Evolutionary conservation across 768 basidiomycete genomes (phyloP).

Genomic region (Neoboletus brunneissimus): DNA sequence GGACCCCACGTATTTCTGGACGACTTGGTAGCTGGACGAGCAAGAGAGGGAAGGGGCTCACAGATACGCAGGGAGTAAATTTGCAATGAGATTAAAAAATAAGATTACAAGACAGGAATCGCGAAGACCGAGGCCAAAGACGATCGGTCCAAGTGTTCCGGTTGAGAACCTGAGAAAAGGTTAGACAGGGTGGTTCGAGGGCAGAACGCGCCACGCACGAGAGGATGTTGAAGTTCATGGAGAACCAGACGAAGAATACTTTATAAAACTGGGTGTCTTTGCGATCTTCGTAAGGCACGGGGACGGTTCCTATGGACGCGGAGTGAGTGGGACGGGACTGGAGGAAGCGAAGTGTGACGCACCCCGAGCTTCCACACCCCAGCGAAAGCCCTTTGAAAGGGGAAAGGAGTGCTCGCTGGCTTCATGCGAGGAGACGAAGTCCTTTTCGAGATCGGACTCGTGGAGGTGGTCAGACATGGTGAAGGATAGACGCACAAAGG

Average conservation of each 20-base stretch:
- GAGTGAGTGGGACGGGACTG: not conserved
- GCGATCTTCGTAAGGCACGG: slow-evolving; percentile 48
- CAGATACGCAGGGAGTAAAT: slow-evolving; percentile 59
- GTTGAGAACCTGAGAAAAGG: slow-evolving; percentile 52
- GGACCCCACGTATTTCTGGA: slow-evolving; percentile 69
- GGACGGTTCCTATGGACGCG: slow-evolving; percentile 44
- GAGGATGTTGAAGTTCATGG: slow-evolving; percentile 64
- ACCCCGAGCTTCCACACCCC: slow-evolving; percentile 36
- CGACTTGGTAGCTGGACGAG: not conserved
- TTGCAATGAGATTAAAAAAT: slow-evolving; percentile 65
- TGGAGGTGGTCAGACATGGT: slow-evolving; percentile 23
- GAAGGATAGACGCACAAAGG: slow-evolving; percentile 3
- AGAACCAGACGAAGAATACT: slow-evolving; percentile 72
- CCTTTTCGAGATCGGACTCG: slow-evolving; percentile 32
- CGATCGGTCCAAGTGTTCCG: slow-evolving; percentile 63
- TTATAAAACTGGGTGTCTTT: slow-evolving; percentile 59
- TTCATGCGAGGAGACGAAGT: slow-evolving; percentile 16
- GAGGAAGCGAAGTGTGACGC: not conserved
- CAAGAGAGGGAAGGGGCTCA: slow-evolving; percentile 26
- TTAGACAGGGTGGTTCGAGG: not conserved
- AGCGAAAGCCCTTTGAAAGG: slow-evolving; percentile 22
- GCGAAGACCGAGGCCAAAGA: slow-evolving; percentile 57
- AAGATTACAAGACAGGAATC: slow-evolving; percentile 64
- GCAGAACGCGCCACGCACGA: slow-evolving; percentile 33
- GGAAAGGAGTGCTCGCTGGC: not conserved